These are phyloP conservation scores for Pythium apleroticum DNA, from an alignment of 352 stramenopile species.

Conservation along the genomic window DNA sequence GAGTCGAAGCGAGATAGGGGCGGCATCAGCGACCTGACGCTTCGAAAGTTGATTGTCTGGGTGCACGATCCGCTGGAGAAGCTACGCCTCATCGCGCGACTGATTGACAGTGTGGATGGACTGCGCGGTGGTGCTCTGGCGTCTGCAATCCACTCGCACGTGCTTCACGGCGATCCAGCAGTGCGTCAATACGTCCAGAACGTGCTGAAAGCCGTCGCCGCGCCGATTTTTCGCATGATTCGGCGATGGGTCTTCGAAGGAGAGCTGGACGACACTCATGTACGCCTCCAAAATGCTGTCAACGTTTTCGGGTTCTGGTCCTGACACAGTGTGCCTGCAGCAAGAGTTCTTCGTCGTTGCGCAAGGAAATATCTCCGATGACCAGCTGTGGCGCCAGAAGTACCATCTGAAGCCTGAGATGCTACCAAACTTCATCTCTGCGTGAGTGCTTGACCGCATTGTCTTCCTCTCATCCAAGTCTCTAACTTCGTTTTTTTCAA, in stretches of 20 bases:
- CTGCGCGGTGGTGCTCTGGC: slow-evolving; percentile 86
- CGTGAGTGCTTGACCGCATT: slow-evolving; percentile 35
- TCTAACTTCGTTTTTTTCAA: background rate
- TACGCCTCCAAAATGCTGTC: slow-evolving; percentile 29
- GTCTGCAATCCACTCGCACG: slow-evolving; percentile 89
- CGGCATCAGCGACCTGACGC: slow-evolving; percentile 65
- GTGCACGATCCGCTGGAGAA: slow-evolving; percentile 85
- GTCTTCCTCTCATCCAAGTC: background rate
- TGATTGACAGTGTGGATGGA: slow-evolving; percentile 88
- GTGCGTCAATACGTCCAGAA: slow-evolving; percentile 71
- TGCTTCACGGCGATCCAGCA: slow-evolving; percentile 88
- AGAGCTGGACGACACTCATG: slow-evolving; percentile 81
- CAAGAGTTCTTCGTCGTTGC: slow-evolving; percentile 87
- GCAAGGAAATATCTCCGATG: slow-evolving; percentile 66
- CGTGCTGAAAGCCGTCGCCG: slow-evolving; percentile 77
- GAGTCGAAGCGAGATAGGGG: slow-evolving; percentile 39
- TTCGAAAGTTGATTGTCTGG: slow-evolving; percentile 91
- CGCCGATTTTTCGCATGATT: slow-evolving; percentile 87
- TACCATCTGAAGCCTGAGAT: slow-evolving; percentile 85
- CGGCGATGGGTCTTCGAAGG: slow-evolving; percentile 88
- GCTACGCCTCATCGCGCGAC: slow-evolving; percentile 86
- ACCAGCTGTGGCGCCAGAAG: slow-evolving; percentile 86
- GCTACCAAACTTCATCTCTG: slow-evolving; percentile 86
- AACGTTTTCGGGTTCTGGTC: background rate
- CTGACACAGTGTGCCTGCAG: slow-evolving; percentile 29